Evolutionary conservation across 495 filamentous ascomycete species (phyloP).

Genomic region (Penicillium mononematosum): DNA sequence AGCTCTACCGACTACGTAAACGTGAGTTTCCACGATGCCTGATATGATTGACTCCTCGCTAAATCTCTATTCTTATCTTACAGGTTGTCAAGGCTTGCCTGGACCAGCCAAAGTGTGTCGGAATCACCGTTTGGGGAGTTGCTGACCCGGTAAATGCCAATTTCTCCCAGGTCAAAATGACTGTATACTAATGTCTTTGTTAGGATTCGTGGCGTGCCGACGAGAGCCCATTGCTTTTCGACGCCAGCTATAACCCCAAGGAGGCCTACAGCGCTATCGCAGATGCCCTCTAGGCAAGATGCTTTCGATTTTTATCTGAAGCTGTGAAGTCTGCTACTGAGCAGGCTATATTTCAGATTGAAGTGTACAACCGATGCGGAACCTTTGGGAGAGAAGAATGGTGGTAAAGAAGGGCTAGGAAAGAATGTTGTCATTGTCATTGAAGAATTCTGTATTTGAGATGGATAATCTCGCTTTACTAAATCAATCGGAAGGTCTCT

Average conservation of each 20-base stretch:
- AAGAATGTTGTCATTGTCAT: background rate
- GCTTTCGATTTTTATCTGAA: background rate
- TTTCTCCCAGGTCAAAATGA: background rate
- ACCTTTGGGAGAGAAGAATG: background rate
- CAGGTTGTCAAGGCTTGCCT: slow-evolving; percentile 63
- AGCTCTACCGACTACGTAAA: slow-evolving; percentile 59
- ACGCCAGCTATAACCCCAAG: slow-evolving; percentile 62
- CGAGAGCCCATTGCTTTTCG: slow-evolving; percentile 61
- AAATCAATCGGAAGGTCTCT: background rate
- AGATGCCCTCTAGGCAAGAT: slow-evolving; percentile 11
- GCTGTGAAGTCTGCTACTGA: background rate
- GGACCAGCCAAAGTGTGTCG: slow-evolving; percentile 62
- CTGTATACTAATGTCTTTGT: background rate
- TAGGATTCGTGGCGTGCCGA: slow-evolving; percentile 62
- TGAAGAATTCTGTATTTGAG: background rate
- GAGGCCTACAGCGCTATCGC: slow-evolving; percentile 62
- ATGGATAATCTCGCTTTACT: background rate
- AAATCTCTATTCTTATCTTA: slow-evolving; percentile 1
- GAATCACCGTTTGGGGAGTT: slow-evolving; percentile 77
- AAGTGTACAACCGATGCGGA: background rate
- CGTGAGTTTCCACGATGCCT: slow-evolving; percentile 16
- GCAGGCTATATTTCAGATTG: background rate
- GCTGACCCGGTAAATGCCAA: slow-evolving; percentile 53
- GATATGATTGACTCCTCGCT: background rate
- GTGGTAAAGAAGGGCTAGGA: background rate